Evolutionary conservation across 352 stramenopile genomes (phyloP).

Genomic region (Phytophthora meadii): DNA sequence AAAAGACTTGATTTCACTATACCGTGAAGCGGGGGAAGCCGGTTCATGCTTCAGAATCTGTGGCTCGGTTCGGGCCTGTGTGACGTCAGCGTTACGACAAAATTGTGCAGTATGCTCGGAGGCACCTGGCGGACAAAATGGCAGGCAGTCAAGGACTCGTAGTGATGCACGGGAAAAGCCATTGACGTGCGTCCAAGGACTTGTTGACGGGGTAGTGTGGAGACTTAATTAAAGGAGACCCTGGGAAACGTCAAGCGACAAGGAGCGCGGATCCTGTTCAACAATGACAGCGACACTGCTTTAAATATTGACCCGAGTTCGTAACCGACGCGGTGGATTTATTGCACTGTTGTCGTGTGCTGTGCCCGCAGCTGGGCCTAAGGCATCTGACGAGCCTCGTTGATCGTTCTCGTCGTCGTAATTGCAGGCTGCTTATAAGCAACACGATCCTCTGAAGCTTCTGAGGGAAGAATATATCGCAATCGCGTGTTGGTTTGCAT

Average conservation of each 20-base stretch:
- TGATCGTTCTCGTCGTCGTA: constrained; percentile 4
- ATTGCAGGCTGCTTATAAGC: neutral
- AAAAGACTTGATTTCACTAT: constrained; percentile 30
- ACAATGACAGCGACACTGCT: neutral
- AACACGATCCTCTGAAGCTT: neutral
- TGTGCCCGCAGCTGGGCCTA: constrained; percentile 13
- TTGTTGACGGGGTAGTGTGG: constrained; percentile 1
- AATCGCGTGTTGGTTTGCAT: constrained; percentile 5
- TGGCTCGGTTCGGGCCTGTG: constrained; percentile 9
- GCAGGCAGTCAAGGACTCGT: constrained; percentile 6
- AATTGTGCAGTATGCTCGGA: constrained; percentile 8
- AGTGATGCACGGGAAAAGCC: constrained; percentile 15
- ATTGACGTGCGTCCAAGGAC: constrained; percentile 9
- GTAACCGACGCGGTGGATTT: constrained; percentile 18
- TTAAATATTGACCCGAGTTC: neutral
- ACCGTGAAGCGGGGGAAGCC: constrained; percentile 3
- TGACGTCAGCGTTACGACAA: constrained; percentile 34
- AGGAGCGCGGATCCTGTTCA: neutral
- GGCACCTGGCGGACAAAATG: constrained; percentile 11
- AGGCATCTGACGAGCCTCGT: constrained; percentile 9
- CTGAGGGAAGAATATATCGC: neutral
- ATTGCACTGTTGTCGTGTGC: constrained; percentile 16
- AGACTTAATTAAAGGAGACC: neutral
- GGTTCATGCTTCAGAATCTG: constrained; percentile 23
- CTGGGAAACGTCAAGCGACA: neutral